A percentile compares a stretch with the other conserved stretches of the same genome.
phyloP scores from a whole-genome alignment of 2,329 filamentous ascomycete species.

The Biscogniauxia marginata region DNA sequence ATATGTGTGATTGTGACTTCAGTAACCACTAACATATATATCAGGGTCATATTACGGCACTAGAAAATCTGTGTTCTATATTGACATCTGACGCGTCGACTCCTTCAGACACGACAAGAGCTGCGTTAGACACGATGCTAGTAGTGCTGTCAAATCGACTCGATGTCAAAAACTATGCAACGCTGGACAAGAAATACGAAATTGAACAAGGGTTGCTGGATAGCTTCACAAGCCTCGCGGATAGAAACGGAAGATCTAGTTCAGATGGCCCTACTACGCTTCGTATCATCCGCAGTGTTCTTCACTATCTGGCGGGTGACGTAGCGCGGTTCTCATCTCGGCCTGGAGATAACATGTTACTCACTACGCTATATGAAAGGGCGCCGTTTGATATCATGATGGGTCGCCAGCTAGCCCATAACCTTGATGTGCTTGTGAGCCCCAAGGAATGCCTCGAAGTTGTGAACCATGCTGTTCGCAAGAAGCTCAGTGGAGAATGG shows the following conservation, averaged over 20 bases:
- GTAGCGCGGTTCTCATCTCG: constrained; percentile 24
- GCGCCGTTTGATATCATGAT: constrained; percentile 15
- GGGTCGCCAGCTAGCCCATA: constrained; percentile 27
- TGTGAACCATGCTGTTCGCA: constrained; percentile 27
- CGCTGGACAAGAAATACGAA: constrained; percentile 5
- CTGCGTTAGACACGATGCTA: constrained; percentile 26
- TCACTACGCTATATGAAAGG: constrained; percentile 16
- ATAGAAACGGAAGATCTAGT: neutral
- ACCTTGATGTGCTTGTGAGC: constrained; percentile 27
- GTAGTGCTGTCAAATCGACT: constrained; percentile 29
- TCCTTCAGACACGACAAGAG: constrained; percentile 21
- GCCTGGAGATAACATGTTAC: constrained; percentile 19
- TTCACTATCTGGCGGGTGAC: constrained; percentile 33
- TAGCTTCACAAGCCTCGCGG: neutral
- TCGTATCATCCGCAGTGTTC: constrained; percentile 26
- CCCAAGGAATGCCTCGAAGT: constrained; percentile 28
- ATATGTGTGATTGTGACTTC: neutral
- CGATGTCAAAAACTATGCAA: constrained; percentile 9
- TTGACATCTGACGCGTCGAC: constrained; percentile 8
- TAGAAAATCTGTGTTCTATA: constrained; percentile 16
- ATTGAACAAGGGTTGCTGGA: constrained; percentile 16
- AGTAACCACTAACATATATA: constrained; percentile 4
- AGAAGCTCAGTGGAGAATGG: constrained; percentile 27
- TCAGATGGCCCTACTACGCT: constrained; percentile 6
- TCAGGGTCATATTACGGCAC: constrained; percentile 19